Evolutionary conservation across 306 rosid species (phyloP).

Genomic region (Citrullus amarus): DNA sequence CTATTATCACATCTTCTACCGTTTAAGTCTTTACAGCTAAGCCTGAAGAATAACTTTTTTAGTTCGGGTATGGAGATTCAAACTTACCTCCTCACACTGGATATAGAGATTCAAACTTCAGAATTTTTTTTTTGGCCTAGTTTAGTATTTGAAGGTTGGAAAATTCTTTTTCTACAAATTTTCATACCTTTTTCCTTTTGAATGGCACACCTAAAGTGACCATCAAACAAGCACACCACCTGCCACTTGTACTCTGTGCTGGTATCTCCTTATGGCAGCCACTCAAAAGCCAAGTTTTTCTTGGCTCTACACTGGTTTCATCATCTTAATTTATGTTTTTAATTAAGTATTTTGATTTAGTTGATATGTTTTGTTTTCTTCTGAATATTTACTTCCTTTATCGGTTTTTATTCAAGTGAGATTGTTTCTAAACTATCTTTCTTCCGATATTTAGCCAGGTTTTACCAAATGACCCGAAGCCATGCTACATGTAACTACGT

Average conservation of each 20-base stretch:
- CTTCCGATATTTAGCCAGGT: neutral
- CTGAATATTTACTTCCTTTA: neutral
- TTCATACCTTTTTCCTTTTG: neutral
- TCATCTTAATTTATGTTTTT: neutral
- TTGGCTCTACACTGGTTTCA: neutral
- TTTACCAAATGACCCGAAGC: neutral
- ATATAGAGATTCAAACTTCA: too few species aligned
- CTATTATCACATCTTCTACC: neutral
- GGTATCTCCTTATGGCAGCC: neutral
- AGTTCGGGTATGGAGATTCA: too few species aligned
- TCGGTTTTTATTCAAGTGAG: neutral
- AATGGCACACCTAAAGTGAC: neutral
- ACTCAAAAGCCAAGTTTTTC: neutral
- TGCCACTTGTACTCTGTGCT: neutral
- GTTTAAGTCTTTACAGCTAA: neutral
- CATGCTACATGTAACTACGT: neutral
- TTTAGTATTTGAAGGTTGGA: neutral
- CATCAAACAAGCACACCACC: neutral
- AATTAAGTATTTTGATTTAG: neutral
- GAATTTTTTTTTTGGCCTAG: too few species aligned
- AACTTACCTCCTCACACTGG: too few species aligned
- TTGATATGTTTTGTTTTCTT: neutral
- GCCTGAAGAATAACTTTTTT: neutral
- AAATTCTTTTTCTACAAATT: too few species aligned
- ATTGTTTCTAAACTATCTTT: neutral